phyloP scores from a whole-genome alignment of 352 stramenopile species.

The Aphanomyces stellatus region DNA sequence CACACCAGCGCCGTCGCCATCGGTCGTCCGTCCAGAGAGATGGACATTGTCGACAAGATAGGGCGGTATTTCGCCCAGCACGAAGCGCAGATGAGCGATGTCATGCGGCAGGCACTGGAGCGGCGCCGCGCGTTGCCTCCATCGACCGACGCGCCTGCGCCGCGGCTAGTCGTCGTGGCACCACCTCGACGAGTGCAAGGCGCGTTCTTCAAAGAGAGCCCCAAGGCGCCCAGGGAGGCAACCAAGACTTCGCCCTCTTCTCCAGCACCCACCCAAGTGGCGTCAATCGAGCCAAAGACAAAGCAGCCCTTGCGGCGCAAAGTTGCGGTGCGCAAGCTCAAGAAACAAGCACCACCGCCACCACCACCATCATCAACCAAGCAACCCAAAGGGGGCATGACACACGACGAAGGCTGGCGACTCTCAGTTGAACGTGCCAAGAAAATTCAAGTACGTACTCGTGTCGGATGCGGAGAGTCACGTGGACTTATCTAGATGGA shows the following conservation, averaged over 20 bases:
- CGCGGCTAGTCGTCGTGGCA: background rate
- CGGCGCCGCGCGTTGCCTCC: background rate
- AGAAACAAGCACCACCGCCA: background rate
- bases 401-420: background rate
- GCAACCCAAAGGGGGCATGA: background rate
- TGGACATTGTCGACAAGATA: constrained; percentile 19
- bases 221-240: background rate
- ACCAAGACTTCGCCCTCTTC: background rate
- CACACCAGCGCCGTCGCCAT: background rate
- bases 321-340: too few species aligned
- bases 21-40: too few species aligned
- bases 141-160: too few species aligned
- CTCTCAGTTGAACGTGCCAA: constrained; percentile 5
- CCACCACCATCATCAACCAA: background rate
- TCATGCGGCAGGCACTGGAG: constrained; percentile 9
- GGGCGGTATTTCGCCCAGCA: constrained; percentile 15
- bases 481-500: constrained; percentile 1
- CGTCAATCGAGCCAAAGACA: too few species aligned
- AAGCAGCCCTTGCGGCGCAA: too few species aligned
- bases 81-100: constrained; percentile 9
- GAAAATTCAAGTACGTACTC: constrained; percentile 15
- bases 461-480: background rate
- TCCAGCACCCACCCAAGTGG: too few species aligned
- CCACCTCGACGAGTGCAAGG: background rate
- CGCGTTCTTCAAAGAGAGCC: background rate